Conservation (phyloP, 306 rosid genomes). For the Fragaria ananassa region DNA sequence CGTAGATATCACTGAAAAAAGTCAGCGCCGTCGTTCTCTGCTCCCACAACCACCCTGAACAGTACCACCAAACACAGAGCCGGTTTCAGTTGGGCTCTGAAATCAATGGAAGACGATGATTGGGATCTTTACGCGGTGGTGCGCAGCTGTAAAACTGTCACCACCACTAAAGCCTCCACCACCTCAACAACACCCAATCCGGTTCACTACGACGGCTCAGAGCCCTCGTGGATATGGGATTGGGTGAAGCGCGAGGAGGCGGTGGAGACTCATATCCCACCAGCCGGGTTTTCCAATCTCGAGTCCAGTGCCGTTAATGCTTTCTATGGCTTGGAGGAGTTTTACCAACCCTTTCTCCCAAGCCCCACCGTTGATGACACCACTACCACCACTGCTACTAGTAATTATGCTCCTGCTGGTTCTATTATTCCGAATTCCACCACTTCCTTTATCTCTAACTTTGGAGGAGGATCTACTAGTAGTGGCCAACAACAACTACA, state of each 20-base stretch:
- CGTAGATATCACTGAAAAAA: conserved; percentile 19
- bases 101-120: conserved; percentile 43
- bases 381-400: conserved; percentile 4
- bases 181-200: not conserved
- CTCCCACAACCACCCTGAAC: not conserved
- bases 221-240: conserved; percentile 13
- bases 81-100: not conserved
- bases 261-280: conserved; percentile 18
- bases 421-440: conserved; percentile 33
- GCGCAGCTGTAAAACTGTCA: conserved; percentile 45
- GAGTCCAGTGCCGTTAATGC: conserved; percentile 39
- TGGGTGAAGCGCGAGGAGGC: conserved; percentile 27
- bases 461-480: conserved; percentile 33
- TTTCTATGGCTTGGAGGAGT: conserved; percentile 47
- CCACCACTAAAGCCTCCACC: not conserved
- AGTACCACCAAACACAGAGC: not conserved
- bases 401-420: not conserved
- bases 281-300: conserved; percentile 41
- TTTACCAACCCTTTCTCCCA: conserved; percentile 34
- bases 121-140: conserved; percentile 86
- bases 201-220: not conserved
- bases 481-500: conserved; percentile 28
- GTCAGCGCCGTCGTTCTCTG: conserved; percentile 61
- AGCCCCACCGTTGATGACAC: conserved; percentile 22
- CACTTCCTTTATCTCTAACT: conserved; percentile 24